Conservation (phyloP, 1,139 yeast species). For the Nadsonia commutata region DNA sequence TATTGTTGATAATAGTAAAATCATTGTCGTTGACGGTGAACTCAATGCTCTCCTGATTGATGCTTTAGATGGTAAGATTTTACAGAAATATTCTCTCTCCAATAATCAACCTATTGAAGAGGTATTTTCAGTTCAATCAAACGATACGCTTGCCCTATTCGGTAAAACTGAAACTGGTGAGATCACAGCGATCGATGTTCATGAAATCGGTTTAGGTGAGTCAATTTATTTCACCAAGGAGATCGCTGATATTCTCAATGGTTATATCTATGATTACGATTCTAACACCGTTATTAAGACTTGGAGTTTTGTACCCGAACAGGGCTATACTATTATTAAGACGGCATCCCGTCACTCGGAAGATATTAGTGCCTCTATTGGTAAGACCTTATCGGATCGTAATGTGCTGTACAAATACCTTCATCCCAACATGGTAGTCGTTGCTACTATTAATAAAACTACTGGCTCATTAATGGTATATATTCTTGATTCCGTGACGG, state of each 20-base stretch:
- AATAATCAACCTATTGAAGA: constrained; percentile 1
- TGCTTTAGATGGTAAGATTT: constrained; percentile 4
- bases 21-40: constrained; percentile 13
- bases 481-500: constrained; percentile 56
- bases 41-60: constrained; percentile 11
- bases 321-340: constrained; percentile 26
- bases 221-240: constrained; percentile 11
- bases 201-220: constrained; percentile 8
- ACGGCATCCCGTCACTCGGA: constrained; percentile 28
- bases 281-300: constrained; percentile 9
- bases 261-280: constrained; percentile 14
- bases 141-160: constrained; percentile 4
- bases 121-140: constrained; percentile 1
- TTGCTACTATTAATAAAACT: constrained; percentile 31
- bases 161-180: constrained; percentile 1
- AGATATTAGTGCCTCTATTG: constrained; percentile 47
- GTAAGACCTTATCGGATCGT: constrained; percentile 54
- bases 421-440: constrained; percentile 51
- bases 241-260: constrained; percentile 11
- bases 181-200: constrained; percentile 1
- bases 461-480: constrained; percentile 27
- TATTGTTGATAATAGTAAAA: constrained; percentile 11
- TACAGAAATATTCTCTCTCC: neutral
- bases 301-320: constrained; percentile 15
- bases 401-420: constrained; percentile 74